phyloP scores from a whole-genome alignment of 2,329 filamentous ascomycete genomes.

The Metarhizium rileyi region DNA sequence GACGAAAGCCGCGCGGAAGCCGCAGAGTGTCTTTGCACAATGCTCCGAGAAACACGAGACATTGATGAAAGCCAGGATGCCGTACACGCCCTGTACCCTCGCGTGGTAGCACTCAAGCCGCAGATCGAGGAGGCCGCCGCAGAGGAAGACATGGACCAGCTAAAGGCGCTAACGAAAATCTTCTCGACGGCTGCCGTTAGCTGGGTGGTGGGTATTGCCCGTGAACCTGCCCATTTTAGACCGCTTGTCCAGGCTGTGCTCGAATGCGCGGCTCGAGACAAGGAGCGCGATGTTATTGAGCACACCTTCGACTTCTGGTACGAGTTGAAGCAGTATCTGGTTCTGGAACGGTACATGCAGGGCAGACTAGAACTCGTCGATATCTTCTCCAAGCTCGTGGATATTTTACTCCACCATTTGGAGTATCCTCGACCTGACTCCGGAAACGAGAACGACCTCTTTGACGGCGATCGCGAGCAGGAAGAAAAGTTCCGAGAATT shows the following conservation, averaged over 20 bases:
- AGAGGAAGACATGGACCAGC: slow-evolving; percentile 74
- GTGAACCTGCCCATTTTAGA: slow-evolving; percentile 72
- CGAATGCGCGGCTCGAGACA: slow-evolving; percentile 83
- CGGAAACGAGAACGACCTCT: slow-evolving; percentile 70
- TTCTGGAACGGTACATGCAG: slow-evolving; percentile 79
- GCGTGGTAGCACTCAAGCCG: slow-evolving; percentile 64
- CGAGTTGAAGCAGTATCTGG: slow-evolving; percentile 92
- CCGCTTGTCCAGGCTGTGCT: slow-evolving; percentile 80
- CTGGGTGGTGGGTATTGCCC: slow-evolving; percentile 86
- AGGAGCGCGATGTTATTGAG: slow-evolving; percentile 82
- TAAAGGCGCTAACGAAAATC: slow-evolving; percentile 81
- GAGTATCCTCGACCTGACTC: slow-evolving; percentile 73
- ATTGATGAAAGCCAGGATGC: slow-evolving; percentile 80
- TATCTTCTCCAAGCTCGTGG: slow-evolving; percentile 80
- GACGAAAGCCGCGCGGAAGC: slow-evolving; percentile 77
- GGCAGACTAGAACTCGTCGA: slow-evolving; percentile 69
- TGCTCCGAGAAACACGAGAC: slow-evolving; percentile 85
- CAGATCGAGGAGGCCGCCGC: slow-evolving; percentile 67
- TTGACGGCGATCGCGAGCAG: slow-evolving; percentile 89
- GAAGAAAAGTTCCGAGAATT: slow-evolving; percentile 98
- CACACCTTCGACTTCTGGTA: slow-evolving; percentile 98
- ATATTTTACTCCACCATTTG: slow-evolving; percentile 84
- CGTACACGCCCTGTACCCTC: slow-evolving; percentile 75
- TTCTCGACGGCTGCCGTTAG: slow-evolving; percentile 90
- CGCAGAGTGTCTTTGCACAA: slow-evolving; percentile 83